Conservation (phyloP, 2,329 filamentous ascomycete genomes). For the Fusarium coicis region DNA sequence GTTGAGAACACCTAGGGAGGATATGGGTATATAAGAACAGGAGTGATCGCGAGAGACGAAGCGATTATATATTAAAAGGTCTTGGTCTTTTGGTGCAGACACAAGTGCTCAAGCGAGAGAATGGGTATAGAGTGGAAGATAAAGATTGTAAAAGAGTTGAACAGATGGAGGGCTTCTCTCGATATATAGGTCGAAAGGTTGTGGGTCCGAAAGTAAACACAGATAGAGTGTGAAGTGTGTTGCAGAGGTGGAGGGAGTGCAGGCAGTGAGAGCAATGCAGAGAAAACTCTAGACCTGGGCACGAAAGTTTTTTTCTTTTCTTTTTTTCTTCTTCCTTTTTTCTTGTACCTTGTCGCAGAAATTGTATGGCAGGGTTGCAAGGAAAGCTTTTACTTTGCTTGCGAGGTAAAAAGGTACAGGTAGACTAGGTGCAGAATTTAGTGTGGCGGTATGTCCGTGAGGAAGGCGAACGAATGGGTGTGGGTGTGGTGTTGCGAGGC, state of each 20-base stretch:
- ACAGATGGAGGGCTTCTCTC: slow-evolving; percentile 28
- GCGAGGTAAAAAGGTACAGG: neutral
- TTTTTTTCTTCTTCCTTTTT: neutral
- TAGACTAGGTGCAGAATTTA: slow-evolving; percentile 42
- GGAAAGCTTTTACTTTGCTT: slow-evolving; percentile 22
- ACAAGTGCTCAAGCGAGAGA: slow-evolving; percentile 10
- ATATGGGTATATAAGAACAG: neutral
- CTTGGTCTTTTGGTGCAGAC: neutral
- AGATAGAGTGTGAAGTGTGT: slow-evolving; percentile 24
- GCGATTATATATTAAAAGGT: slow-evolving; percentile 17
- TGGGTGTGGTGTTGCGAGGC: slow-evolving; percentile 11
- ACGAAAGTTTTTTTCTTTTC: slow-evolving; percentile 28
- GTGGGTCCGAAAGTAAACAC: slow-evolving; percentile 35
- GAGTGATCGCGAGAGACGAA: neutral
- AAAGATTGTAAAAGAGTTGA: slow-evolving; percentile 14
- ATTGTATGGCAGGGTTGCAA: slow-evolving; percentile 26
- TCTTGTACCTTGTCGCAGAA: neutral
- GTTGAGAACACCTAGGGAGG: neutral
- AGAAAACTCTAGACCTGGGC: slow-evolving; percentile 30
- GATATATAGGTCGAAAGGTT: slow-evolving; percentile 39
- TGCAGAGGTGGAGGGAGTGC: slow-evolving; percentile 25
- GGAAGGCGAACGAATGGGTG: slow-evolving; percentile 35
- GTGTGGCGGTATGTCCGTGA: slow-evolving; percentile 47
- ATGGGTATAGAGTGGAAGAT: slow-evolving; percentile 3
- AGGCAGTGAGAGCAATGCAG: slow-evolving; percentile 17